Base-by-base conservation (phyloP, 202 grass and related monocot genomes). In the Brachypodium distachyon region DNA sequence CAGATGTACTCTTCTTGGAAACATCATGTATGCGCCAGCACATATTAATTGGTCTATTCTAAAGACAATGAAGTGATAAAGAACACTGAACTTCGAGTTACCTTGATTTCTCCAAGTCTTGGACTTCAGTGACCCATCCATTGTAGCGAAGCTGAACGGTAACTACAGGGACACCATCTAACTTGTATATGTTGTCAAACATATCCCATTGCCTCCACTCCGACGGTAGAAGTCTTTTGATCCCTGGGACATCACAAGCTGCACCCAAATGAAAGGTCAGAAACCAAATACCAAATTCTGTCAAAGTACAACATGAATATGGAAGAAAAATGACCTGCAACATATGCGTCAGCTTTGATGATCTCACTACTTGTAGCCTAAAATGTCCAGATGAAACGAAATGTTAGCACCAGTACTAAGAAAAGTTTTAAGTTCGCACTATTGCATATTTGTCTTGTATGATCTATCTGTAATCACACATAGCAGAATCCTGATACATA, bases 91-190 rank as follows among this genome's bases (percentile, higher is more conserved):
- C n/a, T 32, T 34, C 46, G 49, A 66, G 25, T 54, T 84, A 97
- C 95, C 95, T 94, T 81, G 95, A 94, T 92, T 88, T 86, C 52
- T 94, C 86, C 26, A 97, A 71, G 86, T 97, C 82, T 71, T 87
- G 80, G 28, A 97, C 85, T 82, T 97, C 95, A 46, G 95, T 97
- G 74, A 97, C 95, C 95, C 95, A 97, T 61, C 95, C 95, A 88
- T 97, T 92, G 84, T 97, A 97, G 18, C 95, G 84, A 77, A 97
- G 95, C 63, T 97, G 95, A 83, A 97, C 95, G 48, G 95, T 97
- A 17, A 97, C 87, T 67, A 97, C 95, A 84, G 95, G 95, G 64
- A 98, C 95, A 76, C 95, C 95, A 87, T 94, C 87, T 88, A 98
- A 87, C 63, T 94, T 92, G 81, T 94, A 94, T 61, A 98, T 86